Evolutionary conservation across 2,329 filamentous ascomycete genomes (phyloP), one percentile per base, ranked within the genome.

Genomic region (Aspergillus ochraceoroseus): DNA sequence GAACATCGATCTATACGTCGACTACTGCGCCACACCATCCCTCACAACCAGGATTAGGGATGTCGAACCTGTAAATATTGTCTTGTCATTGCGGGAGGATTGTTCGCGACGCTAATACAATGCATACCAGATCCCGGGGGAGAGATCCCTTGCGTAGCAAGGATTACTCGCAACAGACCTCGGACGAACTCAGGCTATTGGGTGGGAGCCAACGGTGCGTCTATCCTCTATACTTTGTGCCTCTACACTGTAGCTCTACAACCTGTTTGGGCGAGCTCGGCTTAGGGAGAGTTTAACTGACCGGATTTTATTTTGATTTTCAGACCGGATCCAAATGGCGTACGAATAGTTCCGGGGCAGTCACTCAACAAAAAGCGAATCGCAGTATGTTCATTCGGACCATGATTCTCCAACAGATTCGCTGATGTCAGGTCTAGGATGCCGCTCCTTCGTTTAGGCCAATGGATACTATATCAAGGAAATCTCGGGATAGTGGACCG

Each of bases 401-500:
- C n/a, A n/a, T n/a, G n/a, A n/a, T n/a, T n/a, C n/a, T n/a, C n/a
- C n/a, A n/a, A n/a, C n/a, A n/a, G n/a, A 9, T 30, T 30, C 27
- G 27, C 19, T 32, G 13, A 36, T 18, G 12, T 18, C 15, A 8
- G 18, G 27, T 30, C 14, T 22, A 48, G 43, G 35, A 41, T 25
- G 26, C 41, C 12, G 26, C 26, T 25, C 13, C 17, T 11, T n/a
- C 48, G 5, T 52, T 55, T 27, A 55, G 44, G 25, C 59, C 59
- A 5, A 23, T 47, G 2, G 47, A 64, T 32, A 52, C 41, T 17
- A 43, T 64, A 23, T 53, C 56, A 9, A 31, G 32, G 2, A 54
- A 55, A 29, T 34, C 48, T 11, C 56, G 56, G 35, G 51, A 58
- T 17, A 65, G 61, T 38, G 61, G 60, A 5, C 56, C 62, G n/a